phyloP scores from a whole-genome alignment of 345 rosid species.

The Punica granatum region DNA sequence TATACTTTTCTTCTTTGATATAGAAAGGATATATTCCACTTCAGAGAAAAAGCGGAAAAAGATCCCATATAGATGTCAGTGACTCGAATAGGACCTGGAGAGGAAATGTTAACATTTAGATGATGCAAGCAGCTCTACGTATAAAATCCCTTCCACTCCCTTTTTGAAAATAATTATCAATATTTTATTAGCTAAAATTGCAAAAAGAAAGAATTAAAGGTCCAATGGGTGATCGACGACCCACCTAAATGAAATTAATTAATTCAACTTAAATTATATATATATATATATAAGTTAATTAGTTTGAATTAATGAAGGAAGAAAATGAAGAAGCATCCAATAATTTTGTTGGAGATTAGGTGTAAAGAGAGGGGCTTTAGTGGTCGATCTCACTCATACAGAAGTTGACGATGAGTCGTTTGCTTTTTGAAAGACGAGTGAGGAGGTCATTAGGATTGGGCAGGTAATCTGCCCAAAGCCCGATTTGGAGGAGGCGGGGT shows the following conservation, averaged over 20 bases:
- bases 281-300: background rate
- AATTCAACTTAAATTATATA: background rate
- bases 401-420: constrained; percentile 3
- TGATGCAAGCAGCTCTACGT: background rate
- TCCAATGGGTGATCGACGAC: background rate
- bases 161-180: too few relatives aligned
- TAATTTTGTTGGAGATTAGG: constrained; percentile 22
- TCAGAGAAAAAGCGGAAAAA: background rate
- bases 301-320: background rate
- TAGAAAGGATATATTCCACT: background rate
- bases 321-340: constrained; percentile 9
- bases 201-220: background rate
- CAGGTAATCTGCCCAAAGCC: constrained; percentile 18
- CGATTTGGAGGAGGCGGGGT: constrained; percentile 5
- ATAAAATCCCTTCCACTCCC: background rate
- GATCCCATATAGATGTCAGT: background rate
- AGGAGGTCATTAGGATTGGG: constrained; percentile 1
- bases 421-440: background rate
- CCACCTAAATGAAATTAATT: background rate
- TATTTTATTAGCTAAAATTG: background rate
- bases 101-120: background rate
- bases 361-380: constrained; percentile 7
- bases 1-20: too few relatives aligned
- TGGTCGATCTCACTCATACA: background rate
- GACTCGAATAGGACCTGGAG: background rate